A percentile compares a stretch with the other conserved stretches of the same genome.
Evolutionary conservation across 2,329 filamentous ascomycete genomes (phyloP).

Genomic region (Bipolaris bicolor): DNA sequence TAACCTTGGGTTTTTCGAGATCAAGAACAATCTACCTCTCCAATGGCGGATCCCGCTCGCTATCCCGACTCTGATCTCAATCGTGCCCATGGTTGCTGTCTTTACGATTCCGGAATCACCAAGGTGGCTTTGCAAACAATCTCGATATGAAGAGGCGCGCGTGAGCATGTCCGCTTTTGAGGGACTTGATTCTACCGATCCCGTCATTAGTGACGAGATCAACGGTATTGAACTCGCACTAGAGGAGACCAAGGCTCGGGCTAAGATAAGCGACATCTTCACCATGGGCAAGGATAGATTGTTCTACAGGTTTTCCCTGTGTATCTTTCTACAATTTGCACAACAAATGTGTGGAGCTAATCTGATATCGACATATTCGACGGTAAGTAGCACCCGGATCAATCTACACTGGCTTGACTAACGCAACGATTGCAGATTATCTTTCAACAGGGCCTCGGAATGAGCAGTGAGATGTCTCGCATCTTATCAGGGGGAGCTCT

Average conservation of each 20-base stretch:
- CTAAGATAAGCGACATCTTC: slow-evolving; percentile 62
- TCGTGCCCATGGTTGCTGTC: slow-evolving; percentile 62
- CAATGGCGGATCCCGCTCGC: slow-evolving; percentile 73
- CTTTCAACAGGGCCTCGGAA: slow-evolving; percentile 50
- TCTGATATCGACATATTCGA: slow-evolving; percentile 58
- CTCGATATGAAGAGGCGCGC: slow-evolving; percentile 70
- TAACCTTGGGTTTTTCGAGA: slow-evolving; percentile 63
- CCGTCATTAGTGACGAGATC: slow-evolving; percentile 67
- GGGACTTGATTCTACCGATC: slow-evolving; percentile 47
- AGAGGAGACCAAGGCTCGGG: slow-evolving; percentile 59
- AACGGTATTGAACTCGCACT: slow-evolving; percentile 64
- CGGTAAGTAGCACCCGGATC: slow-evolving; percentile 52
- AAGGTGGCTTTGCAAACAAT: slow-evolving; percentile 70
- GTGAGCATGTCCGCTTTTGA: slow-evolving; percentile 50
- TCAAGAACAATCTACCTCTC: slow-evolving; percentile 60
- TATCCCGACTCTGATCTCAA: slow-evolving; percentile 63
- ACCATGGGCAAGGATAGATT: slow-evolving; percentile 69
- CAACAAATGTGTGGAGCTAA: slow-evolving; percentile 60
- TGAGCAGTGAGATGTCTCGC: slow-evolving; percentile 59
- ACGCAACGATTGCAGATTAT: slow-evolving; percentile 42
- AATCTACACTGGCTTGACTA: slow-evolving; percentile 44
- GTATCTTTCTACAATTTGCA: slow-evolving; percentile 58
- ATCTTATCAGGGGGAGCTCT: slow-evolving; percentile 67
- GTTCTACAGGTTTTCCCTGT: slow-evolving; percentile 63
- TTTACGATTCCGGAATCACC: slow-evolving; percentile 76